Evolutionary conservation across 2,329 filamentous ascomycete genomes (phyloP), one percentile per base, ranked within the genome.

Genomic region (Cercospora zeina): DNA sequence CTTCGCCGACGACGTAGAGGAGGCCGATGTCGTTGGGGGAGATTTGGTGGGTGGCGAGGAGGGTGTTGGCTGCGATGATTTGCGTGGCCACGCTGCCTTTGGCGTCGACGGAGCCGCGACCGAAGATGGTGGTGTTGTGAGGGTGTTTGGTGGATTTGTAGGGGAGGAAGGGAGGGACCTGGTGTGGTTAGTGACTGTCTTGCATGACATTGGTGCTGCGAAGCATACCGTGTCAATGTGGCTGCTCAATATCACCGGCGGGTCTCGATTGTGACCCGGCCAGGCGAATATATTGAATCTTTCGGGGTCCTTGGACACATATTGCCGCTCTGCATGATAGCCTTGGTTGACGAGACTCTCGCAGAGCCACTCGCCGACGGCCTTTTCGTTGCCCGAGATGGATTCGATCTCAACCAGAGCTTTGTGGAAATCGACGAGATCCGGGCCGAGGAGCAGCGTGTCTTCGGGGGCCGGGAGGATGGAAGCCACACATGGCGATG

Each of bases 271-370:
- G 51, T 76, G 73, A 24, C 77, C 77, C 1, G 79, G 76, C 63
- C 84, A 91, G 1, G 92, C 92, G 42, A 93, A 79, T 54, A 96
- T 81, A 71, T 96, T 96, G 80, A 88, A 92, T 45, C 89, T 83
- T 33, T 76, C 73, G 8, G 69, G 69, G 31, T 73, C 63, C 39
- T 77, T 66, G 59, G 77, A 74, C 57, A 78, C 73, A 73, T 80
- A 72, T 69, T 89, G 87, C 61, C 81, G 83, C 68, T 88, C 82
- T 33, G 89, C 86, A 0, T 80, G 85, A 75, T 88, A 89, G 68
- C 84, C 81, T 63, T 82, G 81, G 3, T 76, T 72, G 61, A 80
- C 74, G 5, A 96, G 84, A 70, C 90, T 91, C 1, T 82, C 77
- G 36, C 84, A 80, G 4, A 96, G 82, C 77, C 88, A 91, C 53